Evolutionary conservation across 257 asterid species (phyloP), one percentile per base, ranked within the genome.

Genomic region (Capsicum pubescens): DNA sequence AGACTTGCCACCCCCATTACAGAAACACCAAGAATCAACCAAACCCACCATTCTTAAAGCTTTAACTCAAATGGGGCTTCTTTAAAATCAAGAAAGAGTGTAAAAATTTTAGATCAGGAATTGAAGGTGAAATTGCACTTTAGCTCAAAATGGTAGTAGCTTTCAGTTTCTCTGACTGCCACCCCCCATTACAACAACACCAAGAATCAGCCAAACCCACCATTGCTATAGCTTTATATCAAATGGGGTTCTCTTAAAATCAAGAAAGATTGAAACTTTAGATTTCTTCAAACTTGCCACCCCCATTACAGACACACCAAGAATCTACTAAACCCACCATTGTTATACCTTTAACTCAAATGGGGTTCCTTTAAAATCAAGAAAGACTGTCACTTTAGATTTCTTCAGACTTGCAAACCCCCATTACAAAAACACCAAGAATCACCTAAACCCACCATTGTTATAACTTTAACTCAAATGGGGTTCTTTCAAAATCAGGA

Each of bases 371-470:
- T 83, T 52, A 58, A 50, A 74, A 19, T 35, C 70, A 21, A 63
- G 70, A 21, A 21, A 63, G 70, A 63, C 2, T 63, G 42, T 68
- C 87, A 86, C 16, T 84, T 79, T 61, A 91, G 97, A 93, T 90
- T 26, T 26, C 32, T 26, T 26, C 32, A 84, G 98, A 90, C 92
- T 93, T 97, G 59, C 96, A 97, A 97, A 83, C 98, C 98, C 32
- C 98, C 98, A 82, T 90, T 95, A 87, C 98, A 97, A 89, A 97
- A 95, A 82, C 98, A 97, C 98, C 96, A 95, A 1, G 97, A 93
- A 44, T 95, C 97, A 60, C 91, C 89, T 87, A 93, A 89, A 83
- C 91, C 91, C 94, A 95, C 92, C 99, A 94, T 96, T 90, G 79
- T 60, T 42, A 80, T 57, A 79, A 64, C 79, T 26, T 55, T 16